Base-by-base conservation (phyloP, 2,329 filamentous ascomycete genomes). In the Curvularia verruculosa region DNA sequence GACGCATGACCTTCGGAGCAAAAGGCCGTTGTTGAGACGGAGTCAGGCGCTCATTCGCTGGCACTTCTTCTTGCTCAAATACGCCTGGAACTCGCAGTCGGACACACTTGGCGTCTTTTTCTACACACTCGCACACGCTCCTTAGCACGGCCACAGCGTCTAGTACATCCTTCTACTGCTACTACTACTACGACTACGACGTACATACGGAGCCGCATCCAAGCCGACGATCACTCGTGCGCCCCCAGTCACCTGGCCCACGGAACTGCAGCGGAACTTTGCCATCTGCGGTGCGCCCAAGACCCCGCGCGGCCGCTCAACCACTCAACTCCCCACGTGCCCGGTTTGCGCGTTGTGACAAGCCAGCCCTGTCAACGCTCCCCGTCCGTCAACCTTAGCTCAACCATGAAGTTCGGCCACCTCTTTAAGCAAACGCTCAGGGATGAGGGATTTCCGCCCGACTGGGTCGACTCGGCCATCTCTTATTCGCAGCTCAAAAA, bases 401-500 rank as follows among this genome's bases (percentile, higher is more conserved):
- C 43, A 5, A 58, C 54, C 61, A 96, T 96, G 92, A 96, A 96
- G 82, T 96, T 96, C 77, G 91, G 88, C 26, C 90, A 89, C 72
- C 85, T 88, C 69, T 95, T 92, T 74, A 86, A 88, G 71, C 84
- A 88, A 67, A 83, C 84, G 48, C 82, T 96, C 60, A 81, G 85
- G 61, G 84, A 81, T 63, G 89, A 91, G 82, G 89, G 85, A 63
- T 96, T 92, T 72, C 92, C 92, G 7, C 78, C 84, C 48, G 86
- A 88, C 71, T 86, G 84, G 84, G 78, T 92, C 47, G 83, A 89
- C 43, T 87, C 87, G 26, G 91, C 92, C 47, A 90, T 96, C 60
- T 91, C 90, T 2, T 96, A 96, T 74, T 85, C 88, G 43, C 86
- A 92, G 75, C 84, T 96, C 54, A 96, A 96, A 78, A 96, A 96